Conservation (phyloP, 2,329 filamentous ascomycete genomes). For the Didymella pinodella region DNA sequence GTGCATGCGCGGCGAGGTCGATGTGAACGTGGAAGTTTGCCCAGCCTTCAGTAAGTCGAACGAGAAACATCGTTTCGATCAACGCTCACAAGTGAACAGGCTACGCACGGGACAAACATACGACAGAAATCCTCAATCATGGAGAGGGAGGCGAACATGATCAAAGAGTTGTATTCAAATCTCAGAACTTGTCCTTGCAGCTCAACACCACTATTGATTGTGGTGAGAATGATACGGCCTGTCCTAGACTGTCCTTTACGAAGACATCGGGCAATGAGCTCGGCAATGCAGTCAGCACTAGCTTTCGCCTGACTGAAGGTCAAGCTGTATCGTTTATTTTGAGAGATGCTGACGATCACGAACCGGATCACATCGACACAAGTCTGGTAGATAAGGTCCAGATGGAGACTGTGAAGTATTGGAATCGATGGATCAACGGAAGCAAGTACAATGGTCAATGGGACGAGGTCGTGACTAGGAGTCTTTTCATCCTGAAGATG, state of each 20-base stretch:
- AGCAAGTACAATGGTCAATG: constrained; percentile 76
- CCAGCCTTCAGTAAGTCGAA: constrained; percentile 55
- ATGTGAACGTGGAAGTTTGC: constrained; percentile 74
- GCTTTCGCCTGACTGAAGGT: constrained; percentile 68
- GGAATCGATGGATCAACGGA: constrained; percentile 76
- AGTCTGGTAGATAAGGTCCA: constrained; percentile 68
- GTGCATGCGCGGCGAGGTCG: constrained; percentile 72
- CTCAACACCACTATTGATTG: constrained; percentile 72
- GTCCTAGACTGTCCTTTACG: constrained; percentile 64
- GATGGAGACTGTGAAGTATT: constrained; percentile 73
- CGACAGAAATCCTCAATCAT: constrained; percentile 61
- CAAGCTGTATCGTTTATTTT: constrained; percentile 75
- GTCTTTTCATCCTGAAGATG: constrained; percentile 77
- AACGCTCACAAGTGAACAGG: constrained; percentile 40
- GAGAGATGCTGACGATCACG: constrained; percentile 64
- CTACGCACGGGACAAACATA: constrained; percentile 71
- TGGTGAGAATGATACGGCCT: constrained; percentile 59
- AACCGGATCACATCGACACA: constrained; percentile 66
- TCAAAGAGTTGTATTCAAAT: constrained; percentile 65
- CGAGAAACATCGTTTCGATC: not conserved
- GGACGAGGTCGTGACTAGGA: constrained; percentile 74
- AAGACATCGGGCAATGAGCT: constrained; percentile 63
- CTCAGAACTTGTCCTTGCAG: constrained; percentile 67
- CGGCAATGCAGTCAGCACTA: constrained; percentile 69
- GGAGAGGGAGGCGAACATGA: constrained; percentile 30